Evolutionary conservation across 2,329 filamentous ascomycete species (phyloP).

Genomic region (Neurospora sp.): DNA sequence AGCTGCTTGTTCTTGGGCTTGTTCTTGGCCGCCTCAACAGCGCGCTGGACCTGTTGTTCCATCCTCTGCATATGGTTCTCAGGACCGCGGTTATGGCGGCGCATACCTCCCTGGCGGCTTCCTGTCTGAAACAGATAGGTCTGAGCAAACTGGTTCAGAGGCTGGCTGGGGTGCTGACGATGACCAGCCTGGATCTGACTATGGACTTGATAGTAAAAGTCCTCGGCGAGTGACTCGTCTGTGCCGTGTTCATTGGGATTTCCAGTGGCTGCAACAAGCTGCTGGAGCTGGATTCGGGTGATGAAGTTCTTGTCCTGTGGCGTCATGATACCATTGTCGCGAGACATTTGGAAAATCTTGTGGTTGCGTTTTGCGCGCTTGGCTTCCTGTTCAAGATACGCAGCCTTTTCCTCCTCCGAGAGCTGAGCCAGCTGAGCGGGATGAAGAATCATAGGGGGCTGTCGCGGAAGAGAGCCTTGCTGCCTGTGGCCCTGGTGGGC

Average conservation of each 20-base stretch:
- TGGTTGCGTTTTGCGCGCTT: conserved; percentile 95
- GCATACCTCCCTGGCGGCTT: conserved; percentile 63
- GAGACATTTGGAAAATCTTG: conserved; percentile 89
- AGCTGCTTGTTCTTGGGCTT: conserved; percentile 97
- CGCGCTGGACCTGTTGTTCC: conserved; percentile 97
- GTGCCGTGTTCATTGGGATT: conserved; percentile 71
- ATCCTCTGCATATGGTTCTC: conserved; percentile 98
- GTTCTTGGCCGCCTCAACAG: conserved; percentile 93
- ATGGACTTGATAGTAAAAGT: conserved; percentile 98
- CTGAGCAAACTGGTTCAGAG: conserved; percentile 91
- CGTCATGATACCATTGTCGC: conserved; percentile 96
- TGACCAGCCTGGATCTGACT: conserved; percentile 86
- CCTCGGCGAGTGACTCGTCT: conserved; percentile 75
- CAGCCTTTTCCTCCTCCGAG: conserved; percentile 73
- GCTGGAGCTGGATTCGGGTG: conserved; percentile 92
- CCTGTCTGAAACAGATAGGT: conserved; percentile 96
- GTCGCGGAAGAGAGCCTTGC: conserved; percentile 51
- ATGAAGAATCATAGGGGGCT: conserved; percentile 42
- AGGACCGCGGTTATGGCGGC: conserved; percentile 70
- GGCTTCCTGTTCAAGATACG: conserved; percentile 82
- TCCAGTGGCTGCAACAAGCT: conserved; percentile 85
- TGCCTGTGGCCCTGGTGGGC: conserved; percentile 27
- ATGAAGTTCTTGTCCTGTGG: conserved; percentile 99
- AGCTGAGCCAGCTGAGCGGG: conserved; percentile 67
- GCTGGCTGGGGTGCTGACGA: conserved; percentile 84